phyloP scores from a whole-genome alignment of 208 protist genomes.

The Trypanosoma congolense region DNA sequence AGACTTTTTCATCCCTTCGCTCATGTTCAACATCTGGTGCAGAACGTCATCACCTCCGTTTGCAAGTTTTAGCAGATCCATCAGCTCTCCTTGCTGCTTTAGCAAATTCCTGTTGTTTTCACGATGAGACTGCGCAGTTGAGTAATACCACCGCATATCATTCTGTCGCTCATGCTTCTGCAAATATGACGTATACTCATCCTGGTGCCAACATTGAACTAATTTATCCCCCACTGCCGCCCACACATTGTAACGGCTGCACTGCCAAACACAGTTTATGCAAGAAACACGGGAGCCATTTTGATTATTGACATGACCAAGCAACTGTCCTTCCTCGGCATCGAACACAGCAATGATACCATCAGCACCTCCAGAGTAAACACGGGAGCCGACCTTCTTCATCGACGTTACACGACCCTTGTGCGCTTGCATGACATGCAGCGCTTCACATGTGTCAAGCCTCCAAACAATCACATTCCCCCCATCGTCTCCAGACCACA shows the following conservation, averaged over 20 bases:
- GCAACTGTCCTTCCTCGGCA: slow-evolving; percentile 35
- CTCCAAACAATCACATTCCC: slow-evolving; percentile 67
- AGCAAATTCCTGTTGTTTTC: slow-evolving; percentile 53
- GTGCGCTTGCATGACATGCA: slow-evolving; percentile 44
- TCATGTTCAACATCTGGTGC: slow-evolving; percentile 10
- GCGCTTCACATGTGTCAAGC: slow-evolving; percentile 64
- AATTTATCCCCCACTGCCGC: slow-evolving; percentile 56
- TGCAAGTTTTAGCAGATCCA: slow-evolving; percentile 51
- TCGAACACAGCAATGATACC: slow-evolving; percentile 65
- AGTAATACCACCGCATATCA: slow-evolving; percentile 85
- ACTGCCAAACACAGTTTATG: slow-evolving; percentile 53
- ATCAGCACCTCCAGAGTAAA: slow-evolving; percentile 71
- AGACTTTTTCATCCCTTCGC: slow-evolving; percentile 18
- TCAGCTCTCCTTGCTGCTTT: slow-evolving; percentile 61
- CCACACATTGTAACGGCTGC: slow-evolving; percentile 76
- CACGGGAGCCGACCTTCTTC: slow-evolving; percentile 51
- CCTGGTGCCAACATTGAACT: slow-evolving; percentile 84
- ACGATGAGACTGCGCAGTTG: slow-evolving; percentile 53
- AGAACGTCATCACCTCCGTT: slow-evolving; percentile 51
- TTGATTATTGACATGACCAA: slow-evolving; percentile 59
- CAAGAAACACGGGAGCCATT: slow-evolving; percentile 30
- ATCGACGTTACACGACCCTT: slow-evolving; percentile 44
- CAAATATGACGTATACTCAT: slow-evolving; percentile 69
- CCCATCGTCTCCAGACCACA: slow-evolving; percentile 78
- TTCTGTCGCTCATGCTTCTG: slow-evolving; percentile 50